A percentile compares a stretch with the other conserved stretches of the same genome.
These are phyloP conservation scores for Saccharomyces eubayanus DNA, from an alignment of 805 yeast species.

Conservation along the genomic window DNA sequence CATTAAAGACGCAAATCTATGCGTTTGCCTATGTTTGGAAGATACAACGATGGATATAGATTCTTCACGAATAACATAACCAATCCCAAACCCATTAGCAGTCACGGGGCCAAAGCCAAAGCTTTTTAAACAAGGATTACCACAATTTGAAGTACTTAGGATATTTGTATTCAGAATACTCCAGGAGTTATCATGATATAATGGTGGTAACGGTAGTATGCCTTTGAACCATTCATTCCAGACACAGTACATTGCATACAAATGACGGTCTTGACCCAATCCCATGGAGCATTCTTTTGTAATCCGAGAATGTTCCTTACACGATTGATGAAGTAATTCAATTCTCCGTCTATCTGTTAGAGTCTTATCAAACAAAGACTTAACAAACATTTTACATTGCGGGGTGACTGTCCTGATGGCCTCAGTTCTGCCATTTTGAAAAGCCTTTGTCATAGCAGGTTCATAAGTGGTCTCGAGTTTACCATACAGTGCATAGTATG, in stretches of 20 bases:
- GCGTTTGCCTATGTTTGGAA: conserved; percentile 82
- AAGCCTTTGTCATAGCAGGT: conserved; percentile 90
- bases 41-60: conserved; percentile 74
- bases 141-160: conserved; percentile 80
- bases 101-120: conserved; percentile 91
- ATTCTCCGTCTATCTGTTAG: conserved; percentile 50
- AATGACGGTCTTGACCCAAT: conserved; percentile 88
- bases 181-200: conserved; percentile 86
- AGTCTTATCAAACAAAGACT: conserved; percentile 70
- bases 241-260: conserved; percentile 78
- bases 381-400: conserved; percentile 75
- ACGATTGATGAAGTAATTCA: conserved; percentile 54
- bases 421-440: conserved; percentile 86
- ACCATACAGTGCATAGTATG: conserved; percentile 86
- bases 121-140: conserved; percentile 76
- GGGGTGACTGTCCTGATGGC: conserved; percentile 79
- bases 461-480: conserved; percentile 90
- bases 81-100: conserved; percentile 85
- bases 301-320: conserved; percentile 56
- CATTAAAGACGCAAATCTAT: conserved; percentile 63
- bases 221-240: conserved; percentile 50
- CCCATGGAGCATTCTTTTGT: conserved; percentile 68
- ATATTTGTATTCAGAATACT: conserved; percentile 72
- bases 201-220: conserved; percentile 46
- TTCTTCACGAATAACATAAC: conserved; percentile 76